Evolutionary conservation across 305 asterid species (phyloP), one percentile per base, ranked within the genome.

Genomic region (Salvia sclarea): DNA sequence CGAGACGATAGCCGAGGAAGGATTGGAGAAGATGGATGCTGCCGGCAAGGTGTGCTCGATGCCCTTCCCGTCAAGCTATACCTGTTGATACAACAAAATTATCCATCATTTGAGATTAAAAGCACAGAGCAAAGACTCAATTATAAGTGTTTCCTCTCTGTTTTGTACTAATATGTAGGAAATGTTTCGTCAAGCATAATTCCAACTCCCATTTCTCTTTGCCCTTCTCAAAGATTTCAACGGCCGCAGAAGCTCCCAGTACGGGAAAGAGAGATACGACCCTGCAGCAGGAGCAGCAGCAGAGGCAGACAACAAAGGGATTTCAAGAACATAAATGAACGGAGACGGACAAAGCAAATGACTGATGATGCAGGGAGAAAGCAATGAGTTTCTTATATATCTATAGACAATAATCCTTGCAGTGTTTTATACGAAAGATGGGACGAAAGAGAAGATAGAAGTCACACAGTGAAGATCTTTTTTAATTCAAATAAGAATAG

Each of bases 1-100:
- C n/a, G 96, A 88, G 74, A 88, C 91, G 3, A 88, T 88, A 61
- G 61, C 53, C 8, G 93, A 88, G 79, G 92, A 86, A 78, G 83
- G 81, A 12, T 68, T 79, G 8, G 75, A 63, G 58, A 73, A 45
- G 63, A 70, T 61, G 65, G 54, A 71, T 41, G 64, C 33, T 50
- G 35, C 13, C 69, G 35, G 63, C 52, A 48, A 60, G 64, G 76
- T 75, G 44, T 38, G 2, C 37, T 82, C 47, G 83, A 70, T 55
- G 61, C 83, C 66, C 60, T 81, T 54, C 86, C 89, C 6, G 49
- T 82, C 18, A 17, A 13, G 5, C 78, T 80, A 43, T 88, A 76
- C 76, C 70, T 81, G 62, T 62, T 86, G 69, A 78, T 86, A 12
- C n/a, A 84, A 80, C 76, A 77, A 79, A 10, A 75, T 53, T 24